Percentiles rank a stretch among this genome's conserved stretches.
Evolutionary conservation across 345 rosid species (phyloP).

Genomic region (Murraya koenigii): DNA sequence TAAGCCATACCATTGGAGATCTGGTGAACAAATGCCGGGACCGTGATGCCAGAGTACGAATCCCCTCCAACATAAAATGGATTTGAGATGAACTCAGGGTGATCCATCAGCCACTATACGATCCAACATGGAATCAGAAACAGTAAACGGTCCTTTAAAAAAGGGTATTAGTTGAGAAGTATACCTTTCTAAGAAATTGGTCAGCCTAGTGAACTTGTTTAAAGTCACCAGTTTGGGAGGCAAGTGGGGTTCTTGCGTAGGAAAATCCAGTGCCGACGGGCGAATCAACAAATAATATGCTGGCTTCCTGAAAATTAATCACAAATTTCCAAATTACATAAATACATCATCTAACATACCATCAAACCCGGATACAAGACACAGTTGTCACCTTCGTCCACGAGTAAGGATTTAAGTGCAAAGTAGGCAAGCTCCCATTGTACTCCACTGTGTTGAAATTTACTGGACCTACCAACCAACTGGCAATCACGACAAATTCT

Average conservation of each 20-base stretch:
- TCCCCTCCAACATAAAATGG: constrained; percentile 63
- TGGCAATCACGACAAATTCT: background rate
- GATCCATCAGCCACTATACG: constrained; percentile 61
- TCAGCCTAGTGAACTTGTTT: constrained; percentile 40
- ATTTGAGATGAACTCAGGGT: constrained; percentile 47
- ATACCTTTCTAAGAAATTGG: constrained; percentile 57
- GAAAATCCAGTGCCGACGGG: constrained; percentile 86
- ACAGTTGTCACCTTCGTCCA: constrained; percentile 53
- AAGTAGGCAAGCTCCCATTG: constrained; percentile 64
- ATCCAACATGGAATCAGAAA: background rate
- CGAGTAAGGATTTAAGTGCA: constrained; percentile 53
- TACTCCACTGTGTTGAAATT: constrained; percentile 50
- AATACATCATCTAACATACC: background rate
- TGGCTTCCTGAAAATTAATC: constrained; percentile 44
- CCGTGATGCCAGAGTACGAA: constrained; percentile 56
- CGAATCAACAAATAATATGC: constrained; percentile 64
- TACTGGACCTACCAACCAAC: constrained; percentile 50
- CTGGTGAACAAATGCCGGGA: constrained; percentile 52
- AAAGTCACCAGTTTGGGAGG: constrained; percentile 44
- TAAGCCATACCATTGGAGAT: constrained; percentile 44
- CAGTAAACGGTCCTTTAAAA: background rate
- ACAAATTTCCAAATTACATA: background rate
- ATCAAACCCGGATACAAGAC: background rate
- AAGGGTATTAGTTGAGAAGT: background rate
- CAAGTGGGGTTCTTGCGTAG: constrained; percentile 39